These are phyloP conservation scores for Vanilla planifolia DNA, from an alignment of 106 monocot genomes.

Conservation along the genomic window DNA sequence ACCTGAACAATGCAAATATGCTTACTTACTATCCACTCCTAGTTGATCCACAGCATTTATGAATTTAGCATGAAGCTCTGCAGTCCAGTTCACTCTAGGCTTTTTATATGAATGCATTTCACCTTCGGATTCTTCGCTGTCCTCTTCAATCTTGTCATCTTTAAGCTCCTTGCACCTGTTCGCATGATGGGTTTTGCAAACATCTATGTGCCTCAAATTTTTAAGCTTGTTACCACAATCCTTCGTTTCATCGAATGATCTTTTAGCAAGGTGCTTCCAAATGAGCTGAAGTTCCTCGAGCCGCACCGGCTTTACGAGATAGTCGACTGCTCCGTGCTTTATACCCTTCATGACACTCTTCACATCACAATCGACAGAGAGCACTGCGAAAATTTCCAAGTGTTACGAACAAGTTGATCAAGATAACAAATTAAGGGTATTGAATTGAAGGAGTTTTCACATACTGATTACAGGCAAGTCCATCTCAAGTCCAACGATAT, in stretches of 20 bases:
- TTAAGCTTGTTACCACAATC: background rate
- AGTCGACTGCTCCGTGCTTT: slow-evolving; percentile 25
- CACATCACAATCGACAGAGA: slow-evolving; percentile 18
- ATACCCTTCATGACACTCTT: slow-evolving; percentile 30
- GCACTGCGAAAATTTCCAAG: slow-evolving; percentile 15
- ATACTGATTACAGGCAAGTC: slow-evolving; percentile 31
- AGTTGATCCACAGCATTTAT: slow-evolving; percentile 15
- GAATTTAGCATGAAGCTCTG: slow-evolving; percentile 22
- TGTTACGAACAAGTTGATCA: background rate
- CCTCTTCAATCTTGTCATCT: slow-evolving; percentile 6
- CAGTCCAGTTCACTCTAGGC: slow-evolving; percentile 17
- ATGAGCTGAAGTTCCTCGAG: slow-evolving; percentile 28
- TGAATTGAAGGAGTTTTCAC: slow-evolving; percentile 1
- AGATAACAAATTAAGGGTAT: background rate
- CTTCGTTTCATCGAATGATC: background rate
- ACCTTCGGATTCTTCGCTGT: slow-evolving; percentile 2
- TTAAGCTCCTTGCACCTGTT: background rate
- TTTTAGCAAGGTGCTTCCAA: slow-evolving; percentile 31
- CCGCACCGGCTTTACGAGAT: slow-evolving; percentile 26
- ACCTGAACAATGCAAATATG: background rate
- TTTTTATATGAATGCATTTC: slow-evolving; percentile 10
- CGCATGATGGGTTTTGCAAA: background rate
- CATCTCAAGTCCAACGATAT: slow-evolving; percentile 26
- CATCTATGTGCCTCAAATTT: background rate
- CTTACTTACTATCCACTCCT: slow-evolving; percentile 25